A percentile compares a stretch with the other conserved stretches of the same genome.
phyloP scores from a whole-genome alignment of 805 yeast species.

The Osmozyma mogii region DNA sequence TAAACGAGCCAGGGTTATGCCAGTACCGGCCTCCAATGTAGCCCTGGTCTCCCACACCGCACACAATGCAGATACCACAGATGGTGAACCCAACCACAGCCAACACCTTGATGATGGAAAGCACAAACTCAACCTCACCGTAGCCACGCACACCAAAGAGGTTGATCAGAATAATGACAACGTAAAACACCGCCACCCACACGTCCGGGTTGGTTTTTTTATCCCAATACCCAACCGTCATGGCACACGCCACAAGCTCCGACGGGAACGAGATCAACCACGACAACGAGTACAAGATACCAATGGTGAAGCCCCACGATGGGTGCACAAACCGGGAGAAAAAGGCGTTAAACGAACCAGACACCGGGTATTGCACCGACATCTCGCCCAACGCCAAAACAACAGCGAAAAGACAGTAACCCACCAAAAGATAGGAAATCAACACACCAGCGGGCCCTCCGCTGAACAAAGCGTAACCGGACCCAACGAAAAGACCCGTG shows the following conservation, averaged over 20 bases:
- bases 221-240: slow-evolving; percentile 31
- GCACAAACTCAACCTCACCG: slow-evolving; percentile 20
- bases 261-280: slow-evolving; percentile 29
- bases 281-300: slow-evolving; percentile 18
- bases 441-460: slow-evolving; percentile 17
- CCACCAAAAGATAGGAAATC: slow-evolving; percentile 14
- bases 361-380: slow-evolving; percentile 16
- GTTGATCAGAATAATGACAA: slow-evolving; percentile 25
- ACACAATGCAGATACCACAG: slow-evolving; percentile 26
- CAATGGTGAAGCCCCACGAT: slow-evolving; percentile 17
- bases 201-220: slow-evolving; percentile 24
- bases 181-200: slow-evolving; percentile 30
- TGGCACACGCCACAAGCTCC: slow-evolving; percentile 25
- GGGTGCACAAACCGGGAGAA: slow-evolving; percentile 16
- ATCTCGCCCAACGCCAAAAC: slow-evolving; percentile 16
- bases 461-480: slow-evolving; percentile 12
- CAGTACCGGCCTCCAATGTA: slow-evolving; percentile 46
- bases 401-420: slow-evolving; percentile 13
- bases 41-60: slow-evolving; percentile 38
- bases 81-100: slow-evolving; percentile 22
- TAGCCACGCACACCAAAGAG: slow-evolving; percentile 29
- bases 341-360: slow-evolving; percentile 15
- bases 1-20: slow-evolving; percentile 48
- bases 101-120: slow-evolving; percentile 19
- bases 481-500: slow-evolving; percentile 43